These are phyloP conservation scores for Fusarium newnesense DNA, from an alignment of 2,329 filamentous ascomycete species.

Conservation along the genomic window DNA sequence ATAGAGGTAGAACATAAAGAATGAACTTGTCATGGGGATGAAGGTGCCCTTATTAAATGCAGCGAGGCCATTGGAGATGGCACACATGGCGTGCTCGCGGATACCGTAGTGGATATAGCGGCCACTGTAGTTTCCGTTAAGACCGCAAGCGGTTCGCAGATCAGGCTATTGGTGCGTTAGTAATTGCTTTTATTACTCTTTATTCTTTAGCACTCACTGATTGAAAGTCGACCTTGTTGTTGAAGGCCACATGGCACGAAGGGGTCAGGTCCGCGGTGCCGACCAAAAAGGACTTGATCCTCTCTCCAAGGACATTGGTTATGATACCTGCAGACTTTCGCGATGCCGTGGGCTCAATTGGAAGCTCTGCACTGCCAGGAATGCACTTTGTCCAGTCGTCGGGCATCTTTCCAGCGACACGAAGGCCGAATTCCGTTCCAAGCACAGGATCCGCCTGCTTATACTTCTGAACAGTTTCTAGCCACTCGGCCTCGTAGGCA, in stretches of 20 bases:
- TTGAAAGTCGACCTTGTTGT: neutral
- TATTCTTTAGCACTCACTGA: neutral
- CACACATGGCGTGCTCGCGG: neutral
- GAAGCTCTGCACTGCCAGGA: neutral
- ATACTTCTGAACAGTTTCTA: neutral
- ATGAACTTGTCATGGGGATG: neutral
- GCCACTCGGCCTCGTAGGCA: neutral
- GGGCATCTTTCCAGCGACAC: neutral
- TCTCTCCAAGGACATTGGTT: neutral
- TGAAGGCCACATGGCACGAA: neutral
- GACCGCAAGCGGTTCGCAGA: conserved; percentile 27
- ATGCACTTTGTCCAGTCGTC: neutral
- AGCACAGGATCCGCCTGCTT: neutral
- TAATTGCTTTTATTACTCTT: neutral
- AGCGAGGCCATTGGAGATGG: neutral
- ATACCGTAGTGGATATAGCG: neutral
- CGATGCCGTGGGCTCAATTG: neutral
- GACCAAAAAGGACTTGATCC: neutral
- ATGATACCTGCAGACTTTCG: neutral
- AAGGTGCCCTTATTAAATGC: neutral
- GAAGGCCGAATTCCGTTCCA: neutral
- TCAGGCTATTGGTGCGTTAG: neutral
- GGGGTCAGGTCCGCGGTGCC: neutral
- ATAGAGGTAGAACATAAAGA: neutral
- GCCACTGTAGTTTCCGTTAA: conserved; percentile 39